Conservation (phyloP, 108 stramenopile species). For the Fragilaria crotonensis region DNA sequence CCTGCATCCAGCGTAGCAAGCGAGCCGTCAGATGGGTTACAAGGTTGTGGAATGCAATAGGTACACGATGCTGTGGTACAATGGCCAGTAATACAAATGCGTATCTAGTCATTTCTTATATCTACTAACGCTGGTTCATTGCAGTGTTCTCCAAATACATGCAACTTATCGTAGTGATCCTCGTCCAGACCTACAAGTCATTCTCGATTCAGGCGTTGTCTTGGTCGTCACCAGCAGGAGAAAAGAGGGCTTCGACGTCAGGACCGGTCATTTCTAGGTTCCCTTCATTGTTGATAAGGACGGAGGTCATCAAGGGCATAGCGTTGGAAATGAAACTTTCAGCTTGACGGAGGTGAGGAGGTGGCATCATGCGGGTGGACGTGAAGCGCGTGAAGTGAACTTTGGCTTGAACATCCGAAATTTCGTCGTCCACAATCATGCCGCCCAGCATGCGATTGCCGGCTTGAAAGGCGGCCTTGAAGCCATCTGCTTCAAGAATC, state of each 20-base stretch:
- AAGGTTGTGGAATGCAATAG: too few relatives aligned
- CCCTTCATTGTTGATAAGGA: neutral
- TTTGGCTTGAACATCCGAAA: neutral
- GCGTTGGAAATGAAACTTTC: constrained; percentile 10
- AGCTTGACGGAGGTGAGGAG: constrained; percentile 5
- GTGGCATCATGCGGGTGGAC: constrained; percentile 19
- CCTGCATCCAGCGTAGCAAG: too few relatives aligned
- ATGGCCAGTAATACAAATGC: too few relatives aligned
- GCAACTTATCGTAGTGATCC: too few relatives aligned
- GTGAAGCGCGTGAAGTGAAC: neutral
- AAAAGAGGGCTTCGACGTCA: neutral
- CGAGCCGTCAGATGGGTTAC: too few relatives aligned
- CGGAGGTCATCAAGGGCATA: neutral
- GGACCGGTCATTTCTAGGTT: neutral
- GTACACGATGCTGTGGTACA: too few relatives aligned
- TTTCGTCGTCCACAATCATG: neutral
- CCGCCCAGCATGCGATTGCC: neutral
- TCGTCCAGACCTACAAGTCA: too few relatives aligned
- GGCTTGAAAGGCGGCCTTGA: neutral
- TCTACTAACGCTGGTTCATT: too few relatives aligned
- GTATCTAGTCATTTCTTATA: too few relatives aligned
- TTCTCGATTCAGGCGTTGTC: too few relatives aligned
- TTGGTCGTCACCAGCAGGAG: neutral
- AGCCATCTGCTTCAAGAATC: constrained; percentile 5
- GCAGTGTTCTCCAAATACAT: too few relatives aligned